Percentiles rank a stretch among this genome's conserved stretches.
phyloP scores from a whole-genome alignment of 2,329 filamentous ascomycete genomes.

The Pseudocercospora crystallina region DNA sequence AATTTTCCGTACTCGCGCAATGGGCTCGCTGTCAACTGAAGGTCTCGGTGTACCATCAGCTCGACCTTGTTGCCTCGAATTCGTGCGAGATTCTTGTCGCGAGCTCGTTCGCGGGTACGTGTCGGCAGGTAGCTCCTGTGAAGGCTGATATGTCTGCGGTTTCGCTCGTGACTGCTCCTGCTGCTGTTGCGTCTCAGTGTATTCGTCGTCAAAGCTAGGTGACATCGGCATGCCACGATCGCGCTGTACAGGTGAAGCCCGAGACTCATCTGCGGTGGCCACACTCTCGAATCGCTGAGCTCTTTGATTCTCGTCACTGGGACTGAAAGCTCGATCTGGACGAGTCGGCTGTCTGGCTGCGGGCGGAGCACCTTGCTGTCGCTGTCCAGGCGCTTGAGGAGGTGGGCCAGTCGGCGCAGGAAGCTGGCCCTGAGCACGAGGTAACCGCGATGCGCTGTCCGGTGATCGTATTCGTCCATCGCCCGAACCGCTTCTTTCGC shows the following conservation, averaged over 20 bases:
- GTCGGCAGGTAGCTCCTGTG: constrained; percentile 19
- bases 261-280: constrained; percentile 15
- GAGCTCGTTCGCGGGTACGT: constrained; percentile 15
- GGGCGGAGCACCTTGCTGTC: constrained; percentile 30
- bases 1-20: constrained; percentile 29
- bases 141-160: constrained; percentile 35
- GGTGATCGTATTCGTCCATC: constrained; percentile 23
- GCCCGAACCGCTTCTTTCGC: constrained; percentile 28
- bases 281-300: constrained; percentile 27
- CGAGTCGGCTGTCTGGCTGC: constrained; percentile 32
- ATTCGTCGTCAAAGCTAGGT: constrained; percentile 19
- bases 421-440: constrained; percentile 51
- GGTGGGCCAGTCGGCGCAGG: constrained; percentile 64
- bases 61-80: constrained; percentile 14
- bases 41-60: constrained; percentile 26
- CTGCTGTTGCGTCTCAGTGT: constrained; percentile 10
- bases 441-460: constrained; percentile 19
- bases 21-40: constrained; percentile 26
- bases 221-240: constrained; percentile 21
- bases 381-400: constrained; percentile 63
- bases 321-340: constrained; percentile 32
- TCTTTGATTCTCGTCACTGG: constrained; percentile 28
- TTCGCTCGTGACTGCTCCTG: constrained; percentile 20
- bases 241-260: constrained; percentile 11
- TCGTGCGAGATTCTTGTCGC: constrained; percentile 18